A percentile compares a stretch with the other conserved stretches of the same genome.
Conservation (phyloP, 1,139 yeast genomes). For the Eremothecium gossypii region DNA sequence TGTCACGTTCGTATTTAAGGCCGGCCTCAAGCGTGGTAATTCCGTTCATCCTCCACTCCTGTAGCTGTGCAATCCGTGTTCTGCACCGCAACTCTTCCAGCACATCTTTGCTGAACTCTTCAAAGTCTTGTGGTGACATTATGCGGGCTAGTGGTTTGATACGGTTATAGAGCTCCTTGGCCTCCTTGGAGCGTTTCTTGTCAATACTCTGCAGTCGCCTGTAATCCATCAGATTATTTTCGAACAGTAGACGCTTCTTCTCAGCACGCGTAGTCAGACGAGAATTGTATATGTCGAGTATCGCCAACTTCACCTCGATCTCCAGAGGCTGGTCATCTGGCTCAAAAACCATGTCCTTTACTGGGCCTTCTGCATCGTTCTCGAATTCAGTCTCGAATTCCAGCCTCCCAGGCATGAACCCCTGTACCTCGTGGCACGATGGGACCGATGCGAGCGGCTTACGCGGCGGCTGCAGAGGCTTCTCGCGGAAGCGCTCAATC, state of each 20-base stretch:
- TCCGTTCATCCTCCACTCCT: constrained; percentile 89
- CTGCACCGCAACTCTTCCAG: constrained; percentile 72
- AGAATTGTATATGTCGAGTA: constrained; percentile 81
- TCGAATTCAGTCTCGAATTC: constrained; percentile 96
- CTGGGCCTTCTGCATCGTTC: constrained; percentile 89
- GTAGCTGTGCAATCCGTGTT: constrained; percentile 76
- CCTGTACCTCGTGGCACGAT: constrained; percentile 92
- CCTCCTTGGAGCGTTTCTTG: constrained; percentile 81
- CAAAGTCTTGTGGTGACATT: constrained; percentile 74
- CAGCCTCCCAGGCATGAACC: constrained; percentile 96
- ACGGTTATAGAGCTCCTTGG: constrained; percentile 66
- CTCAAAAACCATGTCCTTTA: constrained; percentile 91
- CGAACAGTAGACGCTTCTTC: constrained; percentile 70
- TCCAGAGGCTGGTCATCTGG: constrained; percentile 86
- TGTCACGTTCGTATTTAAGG: constrained; percentile 78
- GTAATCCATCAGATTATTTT: constrained; percentile 74
- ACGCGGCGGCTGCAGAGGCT: constrained; percentile 70
- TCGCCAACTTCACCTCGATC: constrained; percentile 78
- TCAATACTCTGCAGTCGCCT: constrained; percentile 48
- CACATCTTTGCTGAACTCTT: constrained; percentile 60
- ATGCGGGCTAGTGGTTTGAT: constrained; percentile 76
- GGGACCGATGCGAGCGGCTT: constrained; percentile 92
- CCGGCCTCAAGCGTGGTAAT: constrained; percentile 80
- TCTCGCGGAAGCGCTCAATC: constrained; percentile 58
- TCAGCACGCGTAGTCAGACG: constrained; percentile 88